Base-by-base conservation (phyloP, 352 stramenopile genomes). In the Plasmopara muralis region DNA sequence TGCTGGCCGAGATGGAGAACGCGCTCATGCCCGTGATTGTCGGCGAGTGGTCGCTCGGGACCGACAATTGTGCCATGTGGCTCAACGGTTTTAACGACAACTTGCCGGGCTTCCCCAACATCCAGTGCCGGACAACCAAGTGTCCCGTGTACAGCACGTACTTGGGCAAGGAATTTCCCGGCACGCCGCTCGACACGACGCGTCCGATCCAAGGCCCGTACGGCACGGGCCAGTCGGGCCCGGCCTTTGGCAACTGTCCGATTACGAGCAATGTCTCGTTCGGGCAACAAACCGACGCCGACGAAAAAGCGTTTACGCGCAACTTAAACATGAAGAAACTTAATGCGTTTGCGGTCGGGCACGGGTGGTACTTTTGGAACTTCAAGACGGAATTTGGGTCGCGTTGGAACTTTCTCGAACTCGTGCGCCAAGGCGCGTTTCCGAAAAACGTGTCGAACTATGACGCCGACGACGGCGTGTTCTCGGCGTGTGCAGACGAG, bases 361-460 rank as follows among this genome's bases (percentile, higher is more conserved):
- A 98, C 67, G 92, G 91, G n/a, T 95, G 89, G 67, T 97, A 96
- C 74, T 98, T 97, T 60, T 97, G 89, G 92, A 98, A 97, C 60
- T 98, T 97, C 67, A 87, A 94, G 56, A 97, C 89, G 1, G 92
- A 98, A 64, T 63, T 97, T 10, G 86, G 87, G 35, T 77, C 83
- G 15, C 70, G 78, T n/a, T 98, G 92, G 92, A 89, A 83, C 45
- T 97, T 96, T 52, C 70, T 97, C 54, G 57, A 74, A 34, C 58
- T 87, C 16, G 60, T 81, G 18, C 72, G 74, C 20, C 60, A 74
- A 29, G 79, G 79, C 15, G 74, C 64, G 0, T 84, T 91, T 58
- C 81, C 81, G 3, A 85, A 85, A 53, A 89, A 89, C 52, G 72
- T 91, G 35, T 85, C 74, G 20, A 64, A 62, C 41, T 90, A 88